These are phyloP conservation scores for Hypoxylon cercidicola DNA, from an alignment of 495 filamentous ascomycete species.

Conservation along the genomic window DNA sequence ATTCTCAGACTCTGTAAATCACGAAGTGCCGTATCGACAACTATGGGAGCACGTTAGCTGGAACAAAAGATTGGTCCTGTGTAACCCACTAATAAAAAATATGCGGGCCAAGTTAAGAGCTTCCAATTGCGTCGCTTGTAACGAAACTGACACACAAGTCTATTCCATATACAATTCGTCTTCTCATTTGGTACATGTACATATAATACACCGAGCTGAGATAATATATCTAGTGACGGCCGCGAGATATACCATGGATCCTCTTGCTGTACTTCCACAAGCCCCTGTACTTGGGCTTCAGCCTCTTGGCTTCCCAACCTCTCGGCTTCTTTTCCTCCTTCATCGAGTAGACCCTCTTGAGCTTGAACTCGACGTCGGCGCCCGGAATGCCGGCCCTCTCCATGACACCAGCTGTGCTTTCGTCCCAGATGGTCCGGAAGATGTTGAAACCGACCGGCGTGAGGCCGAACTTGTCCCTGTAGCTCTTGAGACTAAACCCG, in stretches of 20 bases:
- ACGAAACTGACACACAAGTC: background rate
- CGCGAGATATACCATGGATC: constrained; percentile 45
- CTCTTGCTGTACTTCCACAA: constrained; percentile 65
- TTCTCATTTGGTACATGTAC: constrained; percentile 34
- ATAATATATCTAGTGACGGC: constrained; percentile 35
- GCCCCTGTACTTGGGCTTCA: constrained; percentile 63
- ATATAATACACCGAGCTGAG: constrained; percentile 30
- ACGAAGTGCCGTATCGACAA: too few relatives aligned
- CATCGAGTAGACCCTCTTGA: constrained; percentile 66
- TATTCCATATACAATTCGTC: constrained; percentile 22
- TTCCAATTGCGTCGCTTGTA: too few relatives aligned
- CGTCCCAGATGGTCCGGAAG: constrained; percentile 92
- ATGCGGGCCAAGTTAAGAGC: too few relatives aligned
- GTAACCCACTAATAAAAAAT: too few relatives aligned
- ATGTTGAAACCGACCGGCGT: constrained; percentile 82
- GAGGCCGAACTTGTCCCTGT: constrained; percentile 73
- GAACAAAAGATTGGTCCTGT: too few relatives aligned
- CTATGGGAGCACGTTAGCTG: too few relatives aligned
- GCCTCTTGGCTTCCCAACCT: constrained; percentile 67
- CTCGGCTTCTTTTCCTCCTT: constrained; percentile 62
- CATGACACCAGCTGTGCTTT: constrained; percentile 87
- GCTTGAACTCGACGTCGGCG: constrained; percentile 84
- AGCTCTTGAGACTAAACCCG: constrained; percentile 74
- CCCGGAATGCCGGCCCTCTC: constrained; percentile 75
- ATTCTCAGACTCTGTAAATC: too few relatives aligned